Conservation (phyloP, 306 rosid genomes). For the Trichosanthes cucumerina region DNA sequence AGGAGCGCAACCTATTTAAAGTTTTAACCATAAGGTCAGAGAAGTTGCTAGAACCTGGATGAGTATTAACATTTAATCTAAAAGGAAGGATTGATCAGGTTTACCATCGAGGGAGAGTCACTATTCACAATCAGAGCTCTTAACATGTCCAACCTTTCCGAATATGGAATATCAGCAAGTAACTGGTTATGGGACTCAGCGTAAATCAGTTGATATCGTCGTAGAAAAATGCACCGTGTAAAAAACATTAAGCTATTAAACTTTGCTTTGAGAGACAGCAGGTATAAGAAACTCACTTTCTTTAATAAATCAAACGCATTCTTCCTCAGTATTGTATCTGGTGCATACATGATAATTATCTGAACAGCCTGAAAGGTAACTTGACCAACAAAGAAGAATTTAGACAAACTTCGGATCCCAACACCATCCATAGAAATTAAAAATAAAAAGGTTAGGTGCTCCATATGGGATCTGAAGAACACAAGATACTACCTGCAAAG, state of each 20-base stretch:
- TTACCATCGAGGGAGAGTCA: slow-evolving; percentile 82
- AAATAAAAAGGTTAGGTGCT: background rate
- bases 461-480: background rate
- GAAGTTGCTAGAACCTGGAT: background rate
- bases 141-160: slow-evolving; percentile 61
- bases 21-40: slow-evolving; percentile 21
- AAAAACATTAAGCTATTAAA: background rate
- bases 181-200: slow-evolving; percentile 36
- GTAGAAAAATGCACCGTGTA: slow-evolving; percentile 4
- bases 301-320: slow-evolving; percentile 52
- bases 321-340: slow-evolving; percentile 48
- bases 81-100: slow-evolving; percentile 7
- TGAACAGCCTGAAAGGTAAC: slow-evolving; percentile 59
- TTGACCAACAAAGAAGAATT: slow-evolving; percentile 13
- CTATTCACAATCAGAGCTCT: slow-evolving; percentile 56
- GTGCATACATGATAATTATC: slow-evolving; percentile 53
- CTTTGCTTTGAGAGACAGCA: background rate
- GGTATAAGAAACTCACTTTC: slow-evolving; percentile 38
- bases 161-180: slow-evolving; percentile 55
- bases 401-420: background rate
- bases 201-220: slow-evolving; percentile 2
- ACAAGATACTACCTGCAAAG: slow-evolving; percentile 54
- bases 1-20: slow-evolving; percentile 62
- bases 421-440: background rate
- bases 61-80: background rate